phyloP scores from a whole-genome alignment of 129 eudicot genomes.

The Centaurea solstitialis region DNA sequence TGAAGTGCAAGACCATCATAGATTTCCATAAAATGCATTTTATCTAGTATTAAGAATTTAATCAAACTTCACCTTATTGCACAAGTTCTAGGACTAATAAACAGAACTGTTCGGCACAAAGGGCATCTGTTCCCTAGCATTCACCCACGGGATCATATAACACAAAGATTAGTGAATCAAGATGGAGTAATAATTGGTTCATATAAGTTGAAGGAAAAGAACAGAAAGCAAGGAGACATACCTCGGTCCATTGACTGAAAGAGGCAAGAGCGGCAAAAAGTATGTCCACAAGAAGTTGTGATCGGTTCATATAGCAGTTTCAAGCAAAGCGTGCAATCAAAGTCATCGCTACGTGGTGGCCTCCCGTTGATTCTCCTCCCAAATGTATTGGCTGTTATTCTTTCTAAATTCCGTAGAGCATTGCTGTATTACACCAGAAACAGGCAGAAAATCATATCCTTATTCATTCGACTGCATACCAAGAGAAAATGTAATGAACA shows the following conservation, averaged over 20 bases:
- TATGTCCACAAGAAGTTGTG: conserved; percentile 98
- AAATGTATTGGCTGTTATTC: conserved; percentile 32
- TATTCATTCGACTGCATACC: neutral
- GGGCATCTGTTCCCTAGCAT: conserved; percentile 94
- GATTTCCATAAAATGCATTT: neutral
- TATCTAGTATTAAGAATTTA: neutral
- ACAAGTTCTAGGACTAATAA: conserved; percentile 84
- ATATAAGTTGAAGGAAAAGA: neutral
- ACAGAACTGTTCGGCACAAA: conserved; percentile 87
- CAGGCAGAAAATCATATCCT: neutral
- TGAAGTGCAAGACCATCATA: neutral
- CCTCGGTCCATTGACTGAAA: conserved; percentile 97
- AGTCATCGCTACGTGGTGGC: conserved; percentile 72
- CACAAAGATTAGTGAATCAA: neutral
- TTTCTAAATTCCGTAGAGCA: conserved; percentile 64
- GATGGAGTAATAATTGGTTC: neutral
- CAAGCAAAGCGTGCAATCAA: conserved; percentile 93
- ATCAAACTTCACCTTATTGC: conserved; percentile 68
- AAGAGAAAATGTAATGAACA: conserved; percentile 9
- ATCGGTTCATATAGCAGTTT: conserved; percentile 85
- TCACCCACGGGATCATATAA: conserved; percentile 15
- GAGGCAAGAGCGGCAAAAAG: conserved; percentile 93
- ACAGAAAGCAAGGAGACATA: conserved; percentile 20
- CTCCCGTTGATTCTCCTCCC: conserved; percentile 51
- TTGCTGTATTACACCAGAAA: conserved; percentile 45